Base-by-base conservation (phyloP, 106 monocot species). In the Triglochin maritima region DNA sequence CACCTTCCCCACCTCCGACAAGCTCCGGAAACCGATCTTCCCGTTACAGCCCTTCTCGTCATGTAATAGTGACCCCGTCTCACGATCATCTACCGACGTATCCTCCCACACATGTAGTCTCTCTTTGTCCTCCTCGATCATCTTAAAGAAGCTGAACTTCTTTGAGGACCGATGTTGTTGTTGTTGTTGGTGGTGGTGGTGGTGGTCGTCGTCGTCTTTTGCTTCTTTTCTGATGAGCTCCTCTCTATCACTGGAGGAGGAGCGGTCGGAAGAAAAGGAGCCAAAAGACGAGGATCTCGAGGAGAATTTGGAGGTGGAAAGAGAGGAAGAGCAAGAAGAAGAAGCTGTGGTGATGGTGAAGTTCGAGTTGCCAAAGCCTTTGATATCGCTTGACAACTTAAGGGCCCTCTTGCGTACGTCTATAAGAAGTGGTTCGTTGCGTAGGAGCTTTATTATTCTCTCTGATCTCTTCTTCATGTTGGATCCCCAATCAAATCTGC, bases 381-480 rank as follows among this genome's bases (percentile, higher is more conserved):
- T 7, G 52, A 63, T 72, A 7, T 55, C 72, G 6, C 46, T 54
- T 14, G 72, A 72, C 41, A 72, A 7, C 7, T 72, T 63, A 50
- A 63, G 8, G 7, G 72, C 62, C 17, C 63, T 72, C 16, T 46
- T 17, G 7, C 72, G 46, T 5, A 10, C 62, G 63, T 72, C 63
- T 9, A 2, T 44, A 4, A 62, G 72, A n/a, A 63, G 50, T 14
- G 51, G 53, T 15, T 46, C 46, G 53, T 63, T 55, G 43, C 63
- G 9, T 8, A 63, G 63, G 11, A 72, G 63, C 51, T 44, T 72
- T 8, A 55, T 11, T 52, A 72, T 55, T 45, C 72, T 72, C 54
- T 72, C 63, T 13, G 72, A 72, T 59, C 48, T 63, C 63, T 64
- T 72, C 50, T 55, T 8, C 63, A 72, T 63, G 51, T 52, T 55